Evolutionary conservation across 176 grass and related monocot genomes (phyloP).

Genomic region (Oryza glumipatula): DNA sequence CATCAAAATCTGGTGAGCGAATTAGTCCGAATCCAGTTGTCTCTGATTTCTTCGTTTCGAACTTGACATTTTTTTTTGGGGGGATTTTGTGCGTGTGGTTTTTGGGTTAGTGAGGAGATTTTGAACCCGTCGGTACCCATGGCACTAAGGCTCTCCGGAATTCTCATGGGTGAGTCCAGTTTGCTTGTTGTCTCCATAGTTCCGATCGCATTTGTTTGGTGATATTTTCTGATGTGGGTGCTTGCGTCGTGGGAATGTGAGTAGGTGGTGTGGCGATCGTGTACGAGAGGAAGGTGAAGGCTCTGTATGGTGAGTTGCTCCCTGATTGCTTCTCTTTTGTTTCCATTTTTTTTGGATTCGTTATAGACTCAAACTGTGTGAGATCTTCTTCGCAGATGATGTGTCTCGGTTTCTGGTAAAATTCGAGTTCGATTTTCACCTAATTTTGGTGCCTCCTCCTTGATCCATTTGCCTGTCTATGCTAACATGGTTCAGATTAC

Average conservation of each 20-base stretch:
- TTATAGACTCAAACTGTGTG: not conserved
- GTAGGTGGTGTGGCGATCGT: slow-evolving; percentile 95
- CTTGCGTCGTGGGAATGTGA: not conserved
- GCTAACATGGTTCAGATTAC: not conserved
- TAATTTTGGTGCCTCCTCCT: not conserved
- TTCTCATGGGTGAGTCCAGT: slow-evolving; percentile 79
- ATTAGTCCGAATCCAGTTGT: not conserved
- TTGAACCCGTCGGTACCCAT: slow-evolving; percentile 90
- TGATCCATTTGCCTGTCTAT: slow-evolving; percentile 13
- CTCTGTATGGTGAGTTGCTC: slow-evolving; percentile 67
- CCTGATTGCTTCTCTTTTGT: not conserved
- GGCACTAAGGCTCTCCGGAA: slow-evolving; percentile 89
- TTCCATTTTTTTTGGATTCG: not conserved
- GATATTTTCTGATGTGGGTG: not conserved
- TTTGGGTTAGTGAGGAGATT: slow-evolving; percentile 75
- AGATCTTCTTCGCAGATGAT: slow-evolving; percentile 54
- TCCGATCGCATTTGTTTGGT: slow-evolving; percentile 2
- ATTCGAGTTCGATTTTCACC: not conserved
- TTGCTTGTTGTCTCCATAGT: not conserved
- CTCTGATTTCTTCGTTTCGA: not conserved
- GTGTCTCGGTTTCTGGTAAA: slow-evolving; percentile 67
- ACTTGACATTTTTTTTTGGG: not conserved
- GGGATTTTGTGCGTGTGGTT: not conserved
- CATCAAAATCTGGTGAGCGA: slow-evolving; percentile 82
- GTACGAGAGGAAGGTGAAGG: slow-evolving; percentile 92